Base-by-base conservation (phyloP, 2,329 filamentous ascomycete species). In the Periconia sp. region DNA sequence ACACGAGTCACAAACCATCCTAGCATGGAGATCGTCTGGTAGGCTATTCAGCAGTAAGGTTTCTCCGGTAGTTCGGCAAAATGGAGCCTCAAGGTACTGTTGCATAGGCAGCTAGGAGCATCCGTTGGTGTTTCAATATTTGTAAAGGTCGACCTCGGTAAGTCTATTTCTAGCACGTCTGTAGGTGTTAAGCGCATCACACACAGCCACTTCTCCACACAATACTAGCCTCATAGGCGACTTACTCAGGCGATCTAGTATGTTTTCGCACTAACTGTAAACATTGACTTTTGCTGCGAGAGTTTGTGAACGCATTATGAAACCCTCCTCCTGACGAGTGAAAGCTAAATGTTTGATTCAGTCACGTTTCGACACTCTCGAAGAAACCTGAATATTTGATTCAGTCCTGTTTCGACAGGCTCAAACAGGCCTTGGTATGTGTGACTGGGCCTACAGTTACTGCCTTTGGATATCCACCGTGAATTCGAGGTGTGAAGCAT, bases 341-440 rank as follows among this genome's bases (percentile, higher is more conserved):
- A 5, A n/a, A 37, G 33, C 33, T 14, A 11, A 14, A 13, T 37
- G 33, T 37, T 37, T 37, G 33, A 37, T 37, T 37, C 33, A 37
- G 11, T 11, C 33, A 3, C 33, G 33, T 37, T 37, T 37, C 33
- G 33, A n/a, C 33, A n/a, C 3, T 5, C 10, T 11, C 5, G 33
- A 37, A 11, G 33, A 37, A 37, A 37, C 33, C 33, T 37, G 33
- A 37, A 37, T n/a, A 5, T 50, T 59, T 66, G 57, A 59, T 52
- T 65, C 62, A 61, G 55, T 47, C 51, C 45, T 51, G 66, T 69
- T 70, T 68, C 64, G 60, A 50, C 30, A 41, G 18, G 47, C 51
- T 50, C 45, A 18, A 15, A n/a, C 30, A 41, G 50, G 47, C 52
- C 53, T 42, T 47, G 48, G 50, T 40, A 53, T 49, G 57, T 50